Percentiles rank a stretch among this genome's conserved stretches.
Evolutionary conservation across 2,329 filamentous ascomycete species (phyloP).

Genomic region (Tolypocladium guangdongense): DNA sequence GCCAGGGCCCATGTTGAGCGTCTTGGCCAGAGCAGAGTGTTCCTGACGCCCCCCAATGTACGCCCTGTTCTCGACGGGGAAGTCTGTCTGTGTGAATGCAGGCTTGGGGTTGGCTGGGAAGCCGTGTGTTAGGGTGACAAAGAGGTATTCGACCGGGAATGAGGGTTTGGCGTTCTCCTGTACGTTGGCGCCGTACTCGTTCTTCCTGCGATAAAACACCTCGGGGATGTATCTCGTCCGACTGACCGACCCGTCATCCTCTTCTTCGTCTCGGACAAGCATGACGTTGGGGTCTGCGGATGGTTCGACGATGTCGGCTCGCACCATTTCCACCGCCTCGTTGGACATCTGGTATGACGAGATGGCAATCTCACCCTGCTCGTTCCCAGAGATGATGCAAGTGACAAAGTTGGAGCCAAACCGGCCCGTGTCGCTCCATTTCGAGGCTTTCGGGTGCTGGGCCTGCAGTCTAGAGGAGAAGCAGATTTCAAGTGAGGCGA

Average conservation of each 20-base stretch:
- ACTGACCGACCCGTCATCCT: constrained; percentile 59
- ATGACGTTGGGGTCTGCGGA: constrained; percentile 88
- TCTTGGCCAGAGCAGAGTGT: constrained; percentile 53
- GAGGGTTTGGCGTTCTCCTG: constrained; percentile 95
- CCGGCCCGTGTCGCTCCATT: constrained; percentile 90
- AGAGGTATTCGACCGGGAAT: constrained; percentile 92
- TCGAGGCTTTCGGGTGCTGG: constrained; percentile 77
- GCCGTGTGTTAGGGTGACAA: constrained; percentile 91
- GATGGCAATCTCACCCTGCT: constrained; percentile 76
- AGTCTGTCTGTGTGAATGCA: constrained; percentile 61
- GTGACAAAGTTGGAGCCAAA: constrained; percentile 98
- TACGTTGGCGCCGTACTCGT: constrained; percentile 92
- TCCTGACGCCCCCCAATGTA: constrained; percentile 81
- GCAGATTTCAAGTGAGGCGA: constrained; percentile 83
- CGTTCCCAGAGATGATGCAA: constrained; percentile 89
- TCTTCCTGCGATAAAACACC: constrained; percentile 90
- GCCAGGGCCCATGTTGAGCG: constrained; percentile 51
- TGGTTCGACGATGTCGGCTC: constrained; percentile 87
- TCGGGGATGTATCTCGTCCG: constrained; percentile 87
- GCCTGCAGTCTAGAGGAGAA: constrained; percentile 85
- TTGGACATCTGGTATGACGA: constrained; percentile 93
- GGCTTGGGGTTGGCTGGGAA: constrained; percentile 77
- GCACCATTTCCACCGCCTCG: constrained; percentile 92
- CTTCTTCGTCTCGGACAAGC: constrained; percentile 87
- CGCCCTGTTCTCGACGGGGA: constrained; percentile 87